Base-by-base conservation (phyloP, 768 basidiomycete genomes). In the Daedalea quercina region DNA sequence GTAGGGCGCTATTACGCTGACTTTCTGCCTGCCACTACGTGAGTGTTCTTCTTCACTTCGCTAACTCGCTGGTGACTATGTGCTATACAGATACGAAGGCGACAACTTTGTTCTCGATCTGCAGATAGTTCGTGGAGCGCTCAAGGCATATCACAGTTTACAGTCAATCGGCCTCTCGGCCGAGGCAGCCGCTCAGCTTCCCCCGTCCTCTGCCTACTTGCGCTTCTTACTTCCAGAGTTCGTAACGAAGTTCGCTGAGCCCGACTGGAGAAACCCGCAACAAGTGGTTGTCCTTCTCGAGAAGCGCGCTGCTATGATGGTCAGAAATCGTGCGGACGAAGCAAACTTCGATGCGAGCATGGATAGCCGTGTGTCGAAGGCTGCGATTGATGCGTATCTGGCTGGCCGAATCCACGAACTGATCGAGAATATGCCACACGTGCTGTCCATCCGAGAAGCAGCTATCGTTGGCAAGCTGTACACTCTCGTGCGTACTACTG, bases 41-140 rank as follows among this genome's bases (percentile, higher is more conserved):
- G 60, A 9, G 79, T 70, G 22, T 41, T 6, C 26, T 46, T 31
- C 31, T 35, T n/a, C 22, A 1, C 22, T n/a, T 13, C 28, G 11
- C 41, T 9, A 51, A 34, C 44, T 22, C 8, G 12, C 24, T 31
- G 28, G n/a, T 28, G 23, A 19, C 50, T 6, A 13, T 44, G 19
- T 13, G 33, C 4, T 20, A 3, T 0, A 6, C 54, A 85, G 84
- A 2, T 88, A 79, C 56, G 87, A 90, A 69, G 87, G 87, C 13
- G 88, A 90, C 61, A 90, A 90, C 62, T 89, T 77, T 55, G 83
- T 89, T 4, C 74, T 90, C 11, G 83, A 87, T 57, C 75, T 79
- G 45, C 88, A 90, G 66, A 85, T 87, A 31, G 79, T 86, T 31
- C 79, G 85, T 22, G 80, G 84, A 0, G 84, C 85, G 2, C 67